Evolutionary conservation across 306 rosid species (phyloP), one percentile per base, ranked within the genome.

Genomic region (Vigna reflexopilosa): DNA sequence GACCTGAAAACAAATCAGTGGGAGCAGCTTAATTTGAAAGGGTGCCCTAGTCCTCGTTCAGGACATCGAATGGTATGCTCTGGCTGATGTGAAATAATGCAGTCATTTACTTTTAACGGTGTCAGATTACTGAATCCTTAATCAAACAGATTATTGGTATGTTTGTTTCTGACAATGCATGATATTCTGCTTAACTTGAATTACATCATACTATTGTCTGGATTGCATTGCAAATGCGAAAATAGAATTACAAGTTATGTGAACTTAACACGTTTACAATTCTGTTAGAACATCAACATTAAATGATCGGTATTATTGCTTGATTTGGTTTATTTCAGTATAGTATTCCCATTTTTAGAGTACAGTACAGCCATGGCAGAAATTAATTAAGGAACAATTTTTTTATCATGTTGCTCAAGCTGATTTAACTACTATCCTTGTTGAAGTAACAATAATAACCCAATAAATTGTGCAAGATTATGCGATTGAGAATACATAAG

Each of bases 1-100:
- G 98, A 95, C 86, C 80, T 95, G 75, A 93, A 95, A 84, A 91
- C 98, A 74, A 95, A 95, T 83, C 99, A 95, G 79, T 95, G 99
- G 99, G 99, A 95, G 80, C 98, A 93, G 56, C 82, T 93, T 79
- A 93, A 91, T 87, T 81, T 89, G 56, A 95, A 95, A 82, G 98
- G 99, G 24, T 81, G 93, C 80, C 99, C 99, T 2, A 91, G 97
- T 82, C 98, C 99, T 9, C 97, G 99, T 51, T 95, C 97, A 3
- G 99, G 99, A 73, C 99, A 95, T 89, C 93, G 98, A 56, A 93
- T 93, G 99, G 98, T 95, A 91, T 83, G 83, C 72, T 76, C 77
- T 9, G 52, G 62, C 71, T 81, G 30, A 64, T 74, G 76, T 68
- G 34, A 28, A 61, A 72, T 79, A 75, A 16, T 62, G 30, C n/a